Conservation (phyloP, 1,284 basidiomycete species). For the Peniophora sp. region DNA sequence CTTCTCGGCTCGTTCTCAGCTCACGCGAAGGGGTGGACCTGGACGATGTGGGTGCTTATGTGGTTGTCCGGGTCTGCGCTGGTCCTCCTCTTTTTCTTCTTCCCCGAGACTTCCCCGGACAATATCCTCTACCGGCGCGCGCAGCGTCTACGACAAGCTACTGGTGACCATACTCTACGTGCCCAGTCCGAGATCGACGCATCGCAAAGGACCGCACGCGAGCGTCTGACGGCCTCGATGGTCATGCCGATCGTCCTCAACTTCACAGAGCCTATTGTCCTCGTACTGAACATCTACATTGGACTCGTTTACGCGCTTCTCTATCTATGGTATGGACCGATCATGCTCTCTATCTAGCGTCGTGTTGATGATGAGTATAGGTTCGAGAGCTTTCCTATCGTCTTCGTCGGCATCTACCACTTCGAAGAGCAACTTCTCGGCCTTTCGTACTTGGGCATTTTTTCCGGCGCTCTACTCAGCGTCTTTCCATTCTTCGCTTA, state of each 20-base stretch:
- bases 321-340: slow-evolving; percentile 25
- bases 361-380: slow-evolving; percentile 13
- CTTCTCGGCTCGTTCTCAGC: slow-evolving; percentile 39
- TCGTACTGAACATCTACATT: slow-evolving; percentile 38
- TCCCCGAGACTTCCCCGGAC: slow-evolving; percentile 40
- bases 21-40: slow-evolving; percentile 33
- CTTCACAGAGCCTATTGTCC: slow-evolving; percentile 30
- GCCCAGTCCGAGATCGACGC: slow-evolving; percentile 20
- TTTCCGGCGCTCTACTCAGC: slow-evolving; percentile 21
- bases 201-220: slow-evolving; percentile 12
- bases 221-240: slow-evolving; percentile 22
- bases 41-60: slow-evolving; percentile 48
- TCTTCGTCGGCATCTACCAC: slow-evolving; percentile 27
- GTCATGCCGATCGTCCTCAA: slow-evolving; percentile 31
- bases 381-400: slow-evolving; percentile 4
- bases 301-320: slow-evolving; percentile 28
- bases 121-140: slow-evolving; percentile 35
- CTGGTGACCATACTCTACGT: slow-evolving; percentile 19
- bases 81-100: slow-evolving; percentile 32
- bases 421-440: slow-evolving; percentile 25
- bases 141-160: slow-evolving; percentile 17
- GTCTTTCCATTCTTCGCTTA: slow-evolving; percentile 13
- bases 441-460: slow-evolving; percentile 41
- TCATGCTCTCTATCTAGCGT: slow-evolving; percentile 10
- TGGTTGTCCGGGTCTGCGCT: slow-evolving; percentile 38